Conservation (phyloP, 2,329 filamentous ascomycete genomes). For the Onygenales sp. region DNA sequence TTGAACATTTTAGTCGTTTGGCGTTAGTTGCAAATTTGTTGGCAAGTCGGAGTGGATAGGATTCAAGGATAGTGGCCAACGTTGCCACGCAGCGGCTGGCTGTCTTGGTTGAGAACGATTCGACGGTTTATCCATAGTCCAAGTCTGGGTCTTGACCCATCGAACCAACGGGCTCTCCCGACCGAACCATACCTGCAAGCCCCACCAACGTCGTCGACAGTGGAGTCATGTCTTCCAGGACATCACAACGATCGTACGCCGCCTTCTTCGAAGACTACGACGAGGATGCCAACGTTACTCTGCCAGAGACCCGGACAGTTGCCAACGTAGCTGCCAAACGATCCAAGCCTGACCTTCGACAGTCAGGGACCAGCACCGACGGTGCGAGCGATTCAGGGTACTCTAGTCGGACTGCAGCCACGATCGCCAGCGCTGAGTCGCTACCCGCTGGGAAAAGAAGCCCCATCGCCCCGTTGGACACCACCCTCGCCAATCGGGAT, state of each 20-base stretch:
- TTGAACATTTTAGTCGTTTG: not conserved
- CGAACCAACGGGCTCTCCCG: constrained; percentile 11
- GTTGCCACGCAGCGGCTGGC: not conserved
- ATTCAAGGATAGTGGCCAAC: not conserved
- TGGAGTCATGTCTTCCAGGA: constrained; percentile 28
- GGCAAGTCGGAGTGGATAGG: not conserved
- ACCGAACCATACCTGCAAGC: constrained; percentile 7
- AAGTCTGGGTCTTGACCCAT: constrained; percentile 6
- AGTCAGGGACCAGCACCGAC: constrained; percentile 28
- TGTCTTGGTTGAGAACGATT: constrained; percentile 2
- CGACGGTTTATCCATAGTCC: not conserved
- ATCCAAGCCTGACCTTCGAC: constrained; percentile 34
- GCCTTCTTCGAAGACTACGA: constrained; percentile 41
- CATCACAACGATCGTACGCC: constrained; percentile 20
- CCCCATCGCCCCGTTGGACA: constrained; percentile 30
- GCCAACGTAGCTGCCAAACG: constrained; percentile 44
- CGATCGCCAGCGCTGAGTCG: constrained; percentile 44
- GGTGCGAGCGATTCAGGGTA: constrained; percentile 53
- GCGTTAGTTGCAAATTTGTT: not conserved
- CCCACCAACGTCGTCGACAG: constrained; percentile 7
- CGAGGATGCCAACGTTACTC: constrained; percentile 33
- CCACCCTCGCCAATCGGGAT: constrained; percentile 17
- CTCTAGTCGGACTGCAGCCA: constrained; percentile 48
- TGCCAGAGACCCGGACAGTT: constrained; percentile 39
- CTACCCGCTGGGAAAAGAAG: constrained; percentile 34